These are phyloP conservation scores for Aspergillus sclerotiicarbonarius DNA, from an alignment of 495 filamentous ascomycete species.

Conservation along the genomic window DNA sequence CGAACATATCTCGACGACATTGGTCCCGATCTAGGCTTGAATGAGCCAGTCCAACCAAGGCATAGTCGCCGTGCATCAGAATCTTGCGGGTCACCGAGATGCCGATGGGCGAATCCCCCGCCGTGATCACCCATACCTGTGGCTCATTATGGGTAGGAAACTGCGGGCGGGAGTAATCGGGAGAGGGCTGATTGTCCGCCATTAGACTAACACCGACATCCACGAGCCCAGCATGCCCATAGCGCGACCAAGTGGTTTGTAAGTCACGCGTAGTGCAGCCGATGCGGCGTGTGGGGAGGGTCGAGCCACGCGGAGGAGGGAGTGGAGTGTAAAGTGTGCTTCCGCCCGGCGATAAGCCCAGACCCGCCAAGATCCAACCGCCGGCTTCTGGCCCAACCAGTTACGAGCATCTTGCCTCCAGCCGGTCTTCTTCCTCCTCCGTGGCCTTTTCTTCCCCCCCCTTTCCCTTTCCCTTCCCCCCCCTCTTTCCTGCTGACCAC, in stretches of 20 bases:
- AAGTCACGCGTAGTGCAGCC: not conserved
- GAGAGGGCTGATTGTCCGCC: conserved; percentile 37
- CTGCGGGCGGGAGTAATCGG: conserved; percentile 42
- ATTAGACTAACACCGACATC: conserved; percentile 31
- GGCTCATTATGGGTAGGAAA: conserved; percentile 60
- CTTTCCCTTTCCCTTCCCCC: conserved; percentile 16
- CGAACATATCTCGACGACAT: conserved; percentile 49
- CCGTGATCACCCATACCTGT: conserved; percentile 86
- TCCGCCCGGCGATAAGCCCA: conserved; percentile 17
- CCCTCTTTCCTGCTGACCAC: conserved; percentile 14
- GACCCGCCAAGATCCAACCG: conserved; percentile 21
- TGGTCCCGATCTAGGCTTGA: conserved; percentile 41
- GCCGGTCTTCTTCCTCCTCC: conserved; percentile 12
- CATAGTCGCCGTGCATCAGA: conserved; percentile 82
- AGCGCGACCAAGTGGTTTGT: conserved; percentile 17
- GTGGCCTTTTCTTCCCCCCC: conserved; percentile 28
- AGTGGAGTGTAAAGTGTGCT: not conserved
- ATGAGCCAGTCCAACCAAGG: conserved; percentile 72
- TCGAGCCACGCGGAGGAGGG: not conserved
- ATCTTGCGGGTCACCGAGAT: conserved; percentile 68
- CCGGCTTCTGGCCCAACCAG: conserved; percentile 12
- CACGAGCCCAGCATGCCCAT: conserved; percentile 31
- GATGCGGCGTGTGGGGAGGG: conserved; percentile 1
- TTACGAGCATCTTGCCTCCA: not conserved
- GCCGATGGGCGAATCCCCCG: conserved; percentile 76